These are phyloP conservation scores for Candida yuanshanica DNA, from an alignment of 805 yeast species.

Conservation along the genomic window DNA sequence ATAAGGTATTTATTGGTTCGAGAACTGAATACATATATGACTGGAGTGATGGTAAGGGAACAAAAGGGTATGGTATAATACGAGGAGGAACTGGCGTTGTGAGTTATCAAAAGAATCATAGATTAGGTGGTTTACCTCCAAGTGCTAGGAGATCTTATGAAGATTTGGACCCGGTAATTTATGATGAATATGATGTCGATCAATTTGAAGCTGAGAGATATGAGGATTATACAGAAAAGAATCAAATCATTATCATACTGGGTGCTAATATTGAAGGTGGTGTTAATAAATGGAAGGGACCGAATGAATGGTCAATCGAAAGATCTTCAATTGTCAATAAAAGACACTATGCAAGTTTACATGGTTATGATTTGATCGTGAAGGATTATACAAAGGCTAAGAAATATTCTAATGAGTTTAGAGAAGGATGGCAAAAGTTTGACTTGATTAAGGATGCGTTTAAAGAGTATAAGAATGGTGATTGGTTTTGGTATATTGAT, in stretches of 20 bases:
- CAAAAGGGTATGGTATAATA: constrained; percentile 20
- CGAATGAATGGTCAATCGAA: constrained; percentile 41
- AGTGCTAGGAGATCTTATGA: constrained; percentile 10
- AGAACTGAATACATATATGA: constrained; percentile 13
- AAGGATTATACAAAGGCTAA: constrained; percentile 41
- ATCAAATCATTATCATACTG: constrained; percentile 30
- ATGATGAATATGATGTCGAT: constrained; percentile 12
- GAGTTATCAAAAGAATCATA: constrained; percentile 16
- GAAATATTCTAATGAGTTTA: constrained; percentile 42
- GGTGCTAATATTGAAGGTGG: constrained; percentile 39
- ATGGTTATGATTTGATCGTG: constrained; percentile 43
- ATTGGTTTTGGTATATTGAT: constrained; percentile 40
- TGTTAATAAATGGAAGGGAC: constrained; percentile 33
- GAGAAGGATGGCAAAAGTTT: constrained; percentile 42
- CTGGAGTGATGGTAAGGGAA: constrained; percentile 18
- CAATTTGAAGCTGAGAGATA: neutral
- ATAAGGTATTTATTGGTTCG: neutral
- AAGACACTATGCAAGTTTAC: constrained; percentile 40
- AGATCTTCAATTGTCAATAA: constrained; percentile 42
- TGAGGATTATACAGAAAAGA: constrained; percentile 14
- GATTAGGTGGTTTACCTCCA: constrained; percentile 24
- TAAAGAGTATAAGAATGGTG: constrained; percentile 26
- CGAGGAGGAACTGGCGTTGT: constrained; percentile 23
- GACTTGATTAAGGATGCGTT: constrained; percentile 31
- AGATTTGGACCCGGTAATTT: constrained; percentile 10